Evolutionary conservation across 345 rosid species (phyloP).

Genomic region (Citrus medica): DNA sequence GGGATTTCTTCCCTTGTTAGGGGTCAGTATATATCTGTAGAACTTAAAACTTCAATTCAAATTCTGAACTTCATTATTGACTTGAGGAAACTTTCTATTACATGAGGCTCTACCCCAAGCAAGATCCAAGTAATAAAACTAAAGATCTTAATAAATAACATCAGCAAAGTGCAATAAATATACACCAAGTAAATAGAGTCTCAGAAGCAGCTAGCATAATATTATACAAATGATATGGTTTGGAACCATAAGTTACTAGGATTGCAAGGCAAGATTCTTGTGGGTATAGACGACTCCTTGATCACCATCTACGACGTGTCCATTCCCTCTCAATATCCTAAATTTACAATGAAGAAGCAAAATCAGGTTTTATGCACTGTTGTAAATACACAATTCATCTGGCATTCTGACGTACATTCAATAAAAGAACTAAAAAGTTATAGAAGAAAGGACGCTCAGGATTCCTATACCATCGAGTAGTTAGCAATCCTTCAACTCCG

Average conservation of each 20-base stretch:
- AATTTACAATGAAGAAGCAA: not conserved
- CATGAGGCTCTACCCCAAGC: not conserved
- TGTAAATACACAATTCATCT: not conserved
- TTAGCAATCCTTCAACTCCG: conserved; percentile 92
- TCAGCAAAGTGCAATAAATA: not conserved
- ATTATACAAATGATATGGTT: not conserved
- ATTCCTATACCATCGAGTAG: conserved; percentile 78
- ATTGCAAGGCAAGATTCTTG: conserved; percentile 12
- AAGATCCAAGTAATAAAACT: too few relatives aligned
- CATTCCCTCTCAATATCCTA: conserved; percentile 58
- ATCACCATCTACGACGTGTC: conserved; percentile 63
- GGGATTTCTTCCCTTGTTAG: not conserved
- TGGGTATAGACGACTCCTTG: conserved; percentile 37
- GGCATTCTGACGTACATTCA: not conserved
- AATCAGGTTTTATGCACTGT: not conserved
- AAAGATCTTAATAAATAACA: not conserved
- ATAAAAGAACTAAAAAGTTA: not conserved
- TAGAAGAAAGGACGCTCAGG: not conserved
- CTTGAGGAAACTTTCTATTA: not conserved
- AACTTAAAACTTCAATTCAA: not conserved
- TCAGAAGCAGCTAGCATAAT: not conserved
- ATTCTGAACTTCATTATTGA: not conserved
- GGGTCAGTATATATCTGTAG: not conserved
- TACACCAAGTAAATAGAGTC: not conserved
- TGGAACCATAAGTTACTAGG: not conserved